A percentile compares a stretch with the other conserved stretches of the same genome.
Evolutionary conservation across 768 basidiomycete genomes (phyloP).

Genomic region (Tricholoma terreum): DNA sequence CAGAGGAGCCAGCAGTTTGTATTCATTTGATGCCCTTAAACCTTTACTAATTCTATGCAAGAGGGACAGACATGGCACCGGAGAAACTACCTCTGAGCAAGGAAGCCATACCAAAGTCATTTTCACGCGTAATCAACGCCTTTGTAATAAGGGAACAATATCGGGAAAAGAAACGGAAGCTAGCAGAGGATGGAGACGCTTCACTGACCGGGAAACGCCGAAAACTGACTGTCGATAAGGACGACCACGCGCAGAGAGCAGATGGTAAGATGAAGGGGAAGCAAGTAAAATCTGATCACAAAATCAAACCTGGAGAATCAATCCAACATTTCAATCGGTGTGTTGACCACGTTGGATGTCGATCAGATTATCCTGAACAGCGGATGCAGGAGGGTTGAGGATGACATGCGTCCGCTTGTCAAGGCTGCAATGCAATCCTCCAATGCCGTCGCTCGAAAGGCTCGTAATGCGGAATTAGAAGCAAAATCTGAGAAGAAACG

Average conservation of each 20-base stretch:
- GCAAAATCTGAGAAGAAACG: slow-evolving; percentile 24
- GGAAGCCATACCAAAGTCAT: slow-evolving; percentile 71
- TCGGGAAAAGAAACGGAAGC: slow-evolving; percentile 45
- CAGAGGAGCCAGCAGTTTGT: slow-evolving; percentile 42
- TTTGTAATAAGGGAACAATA: slow-evolving; percentile 53
- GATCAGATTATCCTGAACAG: neutral
- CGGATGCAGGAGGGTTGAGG: slow-evolving; percentile 63
- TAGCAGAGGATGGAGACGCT: slow-evolving; percentile 25
- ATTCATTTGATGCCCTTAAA: neutral
- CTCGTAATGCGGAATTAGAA: slow-evolving; percentile 36
- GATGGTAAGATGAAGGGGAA: slow-evolving; percentile 23
- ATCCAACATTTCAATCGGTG: slow-evolving; percentile 76
- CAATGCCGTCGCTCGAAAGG: slow-evolving; percentile 46
- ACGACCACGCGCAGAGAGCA: neutral
- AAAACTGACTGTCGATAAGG: slow-evolving; percentile 20
- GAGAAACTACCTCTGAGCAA: slow-evolving; percentile 36
- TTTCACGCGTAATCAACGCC: slow-evolving; percentile 63
- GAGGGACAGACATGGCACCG: slow-evolving; percentile 52
- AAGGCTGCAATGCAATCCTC: slow-evolving; percentile 59
- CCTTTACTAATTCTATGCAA: slow-evolving; percentile 19
- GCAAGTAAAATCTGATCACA: slow-evolving; percentile 25
- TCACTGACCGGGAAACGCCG: slow-evolving; percentile 29
- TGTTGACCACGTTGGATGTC: slow-evolving; percentile 12
- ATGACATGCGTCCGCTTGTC: slow-evolving; percentile 63
- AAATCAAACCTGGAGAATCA: slow-evolving; percentile 66